These are phyloP conservation scores for Pelargonium cotyledonis DNA, from an alignment of 441 rosid species.

Conservation along the genomic window DNA sequence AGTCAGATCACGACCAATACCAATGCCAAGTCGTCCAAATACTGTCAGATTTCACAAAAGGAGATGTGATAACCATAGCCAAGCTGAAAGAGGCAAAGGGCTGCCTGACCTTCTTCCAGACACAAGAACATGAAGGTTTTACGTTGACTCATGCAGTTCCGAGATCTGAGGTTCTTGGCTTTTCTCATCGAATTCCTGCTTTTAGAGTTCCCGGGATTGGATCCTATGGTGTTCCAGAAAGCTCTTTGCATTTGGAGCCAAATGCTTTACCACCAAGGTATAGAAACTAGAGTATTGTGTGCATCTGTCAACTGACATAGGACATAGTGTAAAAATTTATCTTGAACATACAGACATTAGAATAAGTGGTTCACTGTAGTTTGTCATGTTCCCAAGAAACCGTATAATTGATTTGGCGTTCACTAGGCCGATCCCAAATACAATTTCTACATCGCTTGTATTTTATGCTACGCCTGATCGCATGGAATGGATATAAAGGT, in stretches of 20 bases:
- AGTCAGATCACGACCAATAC: neutral
- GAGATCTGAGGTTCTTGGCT: conserved; percentile 19
- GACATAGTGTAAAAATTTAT: no score
- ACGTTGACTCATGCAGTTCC: conserved; percentile 17
- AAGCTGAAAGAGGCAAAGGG: conserved; percentile 20
- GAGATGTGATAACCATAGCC: conserved; percentile 15
- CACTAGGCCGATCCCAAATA: no score
- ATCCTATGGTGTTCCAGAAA: conserved; percentile 22
- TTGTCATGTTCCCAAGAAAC: no score
- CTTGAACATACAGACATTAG: no score
- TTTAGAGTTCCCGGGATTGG: conserved; percentile 25
- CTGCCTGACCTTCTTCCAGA: conserved; percentile 21
- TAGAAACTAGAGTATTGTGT: neutral
- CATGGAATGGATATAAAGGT: no score
- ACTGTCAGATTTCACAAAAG: conserved; percentile 15
- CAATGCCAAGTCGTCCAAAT: conserved; percentile 22
- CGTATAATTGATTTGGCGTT: no score
- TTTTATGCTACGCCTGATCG: no score
- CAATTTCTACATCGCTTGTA: no score
- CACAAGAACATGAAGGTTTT: conserved; percentile 19
- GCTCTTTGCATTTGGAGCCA: conserved; percentile 27
- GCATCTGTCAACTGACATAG: no score
- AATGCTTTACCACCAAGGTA: conserved; percentile 20
- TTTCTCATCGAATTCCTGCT: conserved; percentile 25
- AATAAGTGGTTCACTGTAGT: no score